Percentiles rank a stretch among this genome's conserved stretches.
These are phyloP conservation scores for Lentinula lateritia DNA, from an alignment of 768 basidiomycete species.

Conservation along the genomic window DNA sequence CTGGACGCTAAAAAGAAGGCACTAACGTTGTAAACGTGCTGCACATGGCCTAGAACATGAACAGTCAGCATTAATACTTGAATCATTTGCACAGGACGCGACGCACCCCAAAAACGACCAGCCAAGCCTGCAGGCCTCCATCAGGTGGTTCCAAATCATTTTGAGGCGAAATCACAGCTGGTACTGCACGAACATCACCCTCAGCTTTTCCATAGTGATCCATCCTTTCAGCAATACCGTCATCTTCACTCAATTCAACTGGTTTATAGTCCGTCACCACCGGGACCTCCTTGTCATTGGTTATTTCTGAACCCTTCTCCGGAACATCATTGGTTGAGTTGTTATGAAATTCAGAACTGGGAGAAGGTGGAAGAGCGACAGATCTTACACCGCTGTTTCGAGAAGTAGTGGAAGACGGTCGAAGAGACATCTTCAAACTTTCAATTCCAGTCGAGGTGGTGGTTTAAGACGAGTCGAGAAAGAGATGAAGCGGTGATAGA, in stretches of 20 bases:
- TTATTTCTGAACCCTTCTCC: not conserved
- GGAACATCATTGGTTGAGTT: not conserved
- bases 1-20: not conserved
- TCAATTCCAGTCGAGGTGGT: too few species aligned
- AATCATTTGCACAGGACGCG: not conserved
- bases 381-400: not conserved
- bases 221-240: not conserved
- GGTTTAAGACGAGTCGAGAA: not conserved
- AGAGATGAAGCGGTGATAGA: not conserved
- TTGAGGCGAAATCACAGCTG: not conserved
- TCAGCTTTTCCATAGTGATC: not conserved
- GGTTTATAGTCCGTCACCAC: not conserved
- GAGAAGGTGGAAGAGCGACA: not conserved
- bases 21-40: conserved; percentile 43
- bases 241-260: not conserved
- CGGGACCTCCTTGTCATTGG: not conserved
- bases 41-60: conserved; percentile 32
- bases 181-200: not conserved
- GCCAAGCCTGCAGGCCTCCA: conserved; percentile 35
- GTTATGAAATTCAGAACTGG: not conserved
- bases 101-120: conserved; percentile 30
- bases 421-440: not conserved
- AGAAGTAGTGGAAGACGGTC: not conserved
- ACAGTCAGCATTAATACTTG: not conserved
- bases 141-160: conserved; percentile 24